A percentile compares a stretch with the other conserved stretches of the same genome.
These are phyloP conservation scores for Eleusine indica DNA, from an alignment of 176 grass and related monocot species.

Conservation along the genomic window DNA sequence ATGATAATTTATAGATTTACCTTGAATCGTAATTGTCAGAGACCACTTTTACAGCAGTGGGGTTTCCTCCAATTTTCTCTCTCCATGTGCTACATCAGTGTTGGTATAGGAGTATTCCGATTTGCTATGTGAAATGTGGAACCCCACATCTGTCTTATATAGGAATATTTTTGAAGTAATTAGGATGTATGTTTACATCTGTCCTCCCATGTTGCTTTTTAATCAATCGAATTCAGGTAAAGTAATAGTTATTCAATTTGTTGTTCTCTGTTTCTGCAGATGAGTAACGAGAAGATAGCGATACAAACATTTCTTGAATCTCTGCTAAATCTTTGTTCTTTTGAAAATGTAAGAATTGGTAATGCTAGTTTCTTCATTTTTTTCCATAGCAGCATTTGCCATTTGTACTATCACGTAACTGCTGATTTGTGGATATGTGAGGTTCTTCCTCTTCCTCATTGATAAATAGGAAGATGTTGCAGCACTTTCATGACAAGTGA, in stretches of 20 bases:
- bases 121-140: constrained; percentile 17
- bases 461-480: not conserved
- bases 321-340: constrained; percentile 68
- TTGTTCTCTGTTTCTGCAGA: constrained; percentile 53
- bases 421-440: not conserved
- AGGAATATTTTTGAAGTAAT: constrained; percentile 1
- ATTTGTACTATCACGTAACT: constrained; percentile 4
- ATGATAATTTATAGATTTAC: not conserved
- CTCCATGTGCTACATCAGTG: not conserved
- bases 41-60: not conserved
- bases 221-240: constrained; percentile 32
- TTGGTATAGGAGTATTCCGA: not conserved
- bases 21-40: constrained; percentile 2
- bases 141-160: not conserved
- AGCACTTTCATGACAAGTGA: constrained; percentile 7
- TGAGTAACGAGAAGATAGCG: constrained; percentile 54
- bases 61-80: not conserved
- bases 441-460: constrained; percentile 30
- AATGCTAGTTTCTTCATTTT: not conserved
- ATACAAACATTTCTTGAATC: constrained; percentile 67
- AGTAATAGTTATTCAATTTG: constrained; percentile 14
- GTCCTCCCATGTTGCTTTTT: not conserved
- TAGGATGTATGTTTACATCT: not conserved
- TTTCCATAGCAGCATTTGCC: constrained; percentile 12
- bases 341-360: constrained; percentile 66